phyloP scores from a whole-genome alignment of 306 rosid species.

The Quercus aquifolioides region DNA sequence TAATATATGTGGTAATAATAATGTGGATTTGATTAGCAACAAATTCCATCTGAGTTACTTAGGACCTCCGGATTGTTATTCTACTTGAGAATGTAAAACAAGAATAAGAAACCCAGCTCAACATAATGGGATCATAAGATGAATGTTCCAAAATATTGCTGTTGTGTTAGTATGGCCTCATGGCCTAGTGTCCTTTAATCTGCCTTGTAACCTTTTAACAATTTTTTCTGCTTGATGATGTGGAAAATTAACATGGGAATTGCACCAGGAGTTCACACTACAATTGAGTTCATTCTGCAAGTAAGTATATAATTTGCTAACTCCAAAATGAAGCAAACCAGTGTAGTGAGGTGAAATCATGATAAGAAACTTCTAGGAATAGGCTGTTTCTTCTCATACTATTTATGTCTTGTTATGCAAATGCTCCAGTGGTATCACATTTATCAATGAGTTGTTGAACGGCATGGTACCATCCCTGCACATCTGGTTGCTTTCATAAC shows the following conservation, averaged over 20 bases:
- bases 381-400: background rate
- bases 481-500: background rate
- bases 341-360: background rate
- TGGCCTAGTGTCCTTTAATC: background rate
- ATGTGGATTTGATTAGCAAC: background rate
- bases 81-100: background rate
- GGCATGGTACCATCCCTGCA: background rate
- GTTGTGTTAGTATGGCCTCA: background rate
- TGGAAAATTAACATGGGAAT: background rate
- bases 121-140: background rate
- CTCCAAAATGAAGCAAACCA: background rate
- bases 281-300: background rate
- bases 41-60: background rate
- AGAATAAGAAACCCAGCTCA: background rate
- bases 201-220: background rate
- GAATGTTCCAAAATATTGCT: background rate
- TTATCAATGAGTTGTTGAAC: background rate
- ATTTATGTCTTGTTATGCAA: background rate
- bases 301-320: background rate
- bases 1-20: background rate
- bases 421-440: background rate
- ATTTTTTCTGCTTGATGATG: conserved; percentile 2
- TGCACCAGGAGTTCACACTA: background rate
- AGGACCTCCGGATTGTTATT: background rate
- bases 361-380: background rate